Evolutionary conservation across 768 basidiomycete species (phyloP).

Genomic region (Ramaria sp.): DNA sequence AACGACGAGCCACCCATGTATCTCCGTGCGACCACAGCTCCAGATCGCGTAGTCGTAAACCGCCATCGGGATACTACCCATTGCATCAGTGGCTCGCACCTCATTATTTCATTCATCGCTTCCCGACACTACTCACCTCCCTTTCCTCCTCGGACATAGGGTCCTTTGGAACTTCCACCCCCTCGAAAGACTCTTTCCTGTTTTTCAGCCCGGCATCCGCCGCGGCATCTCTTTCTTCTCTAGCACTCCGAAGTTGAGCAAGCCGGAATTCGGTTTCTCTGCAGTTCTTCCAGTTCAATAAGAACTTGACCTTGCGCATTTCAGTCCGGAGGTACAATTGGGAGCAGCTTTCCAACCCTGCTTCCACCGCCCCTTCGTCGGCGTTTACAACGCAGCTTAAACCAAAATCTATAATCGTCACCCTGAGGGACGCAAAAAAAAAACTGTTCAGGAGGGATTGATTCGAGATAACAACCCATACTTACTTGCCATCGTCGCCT

Average conservation of each 20-base stretch:
- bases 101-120: too few relatives aligned
- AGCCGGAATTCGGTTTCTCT: constrained; percentile 21
- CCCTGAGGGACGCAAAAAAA: constrained; percentile 6
- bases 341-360: constrained; percentile 25
- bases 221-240: neutral
- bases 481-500: constrained; percentile 32
- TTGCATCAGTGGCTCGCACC: too few relatives aligned
- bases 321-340: constrained; percentile 35
- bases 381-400: constrained; percentile 23
- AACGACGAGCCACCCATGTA: neutral
- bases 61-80: too few relatives aligned
- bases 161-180: neutral
- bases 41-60: neutral
- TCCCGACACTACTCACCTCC: too few relatives aligned
- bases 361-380: constrained; percentile 17
- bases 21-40: neutral
- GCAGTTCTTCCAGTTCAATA: constrained; percentile 34
- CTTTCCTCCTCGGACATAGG: too few relatives aligned
- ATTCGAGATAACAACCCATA: neutral
- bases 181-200: neutral
- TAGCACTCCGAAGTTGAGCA: neutral
- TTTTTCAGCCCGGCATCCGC: neutral
- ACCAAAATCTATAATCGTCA: constrained; percentile 47
- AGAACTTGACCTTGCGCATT: constrained; percentile 44
- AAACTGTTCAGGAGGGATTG: too few relatives aligned